Evolutionary conservation across 805 yeast genomes (phyloP).

Genomic region (Candida michaelii): DNA sequence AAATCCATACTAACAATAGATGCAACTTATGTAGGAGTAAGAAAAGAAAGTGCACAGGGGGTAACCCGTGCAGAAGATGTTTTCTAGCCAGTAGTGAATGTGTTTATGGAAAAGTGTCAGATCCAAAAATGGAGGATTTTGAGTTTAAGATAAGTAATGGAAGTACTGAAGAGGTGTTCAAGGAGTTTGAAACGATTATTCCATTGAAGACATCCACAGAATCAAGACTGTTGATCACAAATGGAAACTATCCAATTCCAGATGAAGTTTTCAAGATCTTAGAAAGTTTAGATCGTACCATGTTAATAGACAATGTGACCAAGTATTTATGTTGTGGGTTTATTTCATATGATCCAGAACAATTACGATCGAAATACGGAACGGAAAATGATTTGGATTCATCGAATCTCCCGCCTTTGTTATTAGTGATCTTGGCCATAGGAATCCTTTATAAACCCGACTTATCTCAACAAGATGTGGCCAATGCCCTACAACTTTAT

Average conservation of each 20-base stretch:
- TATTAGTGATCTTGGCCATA: slow-evolving; percentile 1
- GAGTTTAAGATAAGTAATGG: slow-evolving; percentile 5
- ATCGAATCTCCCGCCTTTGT: slow-evolving; percentile 2
- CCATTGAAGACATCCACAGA: slow-evolving; percentile 1
- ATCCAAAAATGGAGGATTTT: slow-evolving; percentile 4
- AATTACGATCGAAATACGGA: slow-evolving; percentile 1
- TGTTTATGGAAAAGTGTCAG: slow-evolving; percentile 2
- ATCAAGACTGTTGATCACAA: not conserved
- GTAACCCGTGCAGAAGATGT: slow-evolving; percentile 7
- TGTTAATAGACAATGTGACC: slow-evolving; percentile 6
- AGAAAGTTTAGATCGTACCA: not conserved
- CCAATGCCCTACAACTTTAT: not conserved
- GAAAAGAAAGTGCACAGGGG: slow-evolving; percentile 10
- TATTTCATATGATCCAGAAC: slow-evolving; percentile 5
- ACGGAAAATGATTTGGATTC: not conserved
- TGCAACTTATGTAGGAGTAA: slow-evolving; percentile 6
- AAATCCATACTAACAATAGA: not conserved
- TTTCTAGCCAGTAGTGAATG: slow-evolving; percentile 6
- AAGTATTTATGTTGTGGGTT: slow-evolving; percentile 8
- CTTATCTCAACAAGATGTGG: slow-evolving; percentile 4
- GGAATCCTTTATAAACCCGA: slow-evolving; percentile 6
- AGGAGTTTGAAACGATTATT: slow-evolving; percentile 3
- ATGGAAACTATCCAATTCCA: not conserved
- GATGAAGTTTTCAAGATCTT: slow-evolving; percentile 1
- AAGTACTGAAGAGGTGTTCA: slow-evolving; percentile 5